These are phyloP conservation scores for Didymellaceae sp. DNA, from an alignment of 2,329 filamentous ascomycete genomes.

Conservation along the genomic window DNA sequence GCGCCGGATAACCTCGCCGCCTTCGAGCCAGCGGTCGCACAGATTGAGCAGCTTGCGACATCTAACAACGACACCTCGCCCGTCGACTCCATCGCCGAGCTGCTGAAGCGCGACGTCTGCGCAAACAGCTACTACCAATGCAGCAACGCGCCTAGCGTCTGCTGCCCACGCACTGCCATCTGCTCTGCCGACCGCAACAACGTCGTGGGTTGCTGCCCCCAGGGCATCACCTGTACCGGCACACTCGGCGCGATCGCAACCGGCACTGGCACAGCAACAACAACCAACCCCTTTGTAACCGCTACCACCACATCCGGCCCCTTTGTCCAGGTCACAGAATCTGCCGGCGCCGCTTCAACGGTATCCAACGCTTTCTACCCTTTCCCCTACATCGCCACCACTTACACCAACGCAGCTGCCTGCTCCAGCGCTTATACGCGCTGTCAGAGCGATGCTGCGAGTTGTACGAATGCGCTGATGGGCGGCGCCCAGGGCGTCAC, in stretches of 20 bases:
- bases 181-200: constrained; percentile 64
- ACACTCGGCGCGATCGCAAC: constrained; percentile 47
- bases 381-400: constrained; percentile 61
- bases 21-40: constrained; percentile 41
- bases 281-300: constrained; percentile 30
- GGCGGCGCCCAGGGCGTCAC: constrained; percentile 60
- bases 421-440: constrained; percentile 62
- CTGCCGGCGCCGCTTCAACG: constrained; percentile 39
- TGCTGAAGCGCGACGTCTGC: constrained; percentile 53
- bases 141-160: constrained; percentile 60
- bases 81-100: constrained; percentile 30
- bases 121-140: constrained; percentile 61
- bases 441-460: constrained; percentile 56
- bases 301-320: constrained; percentile 27
- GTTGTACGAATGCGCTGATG: constrained; percentile 52
- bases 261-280: constrained; percentile 10
- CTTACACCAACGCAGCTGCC: constrained; percentile 57
- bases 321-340: constrained; percentile 33
- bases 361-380: constrained; percentile 59
- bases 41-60: constrained; percentile 23
- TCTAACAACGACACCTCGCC: constrained; percentile 34
- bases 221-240: constrained; percentile 64
- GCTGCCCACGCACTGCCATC: constrained; percentile 60
- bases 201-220: constrained; percentile 68
- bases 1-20: constrained; percentile 36